Evolutionary conservation across 345 rosid species (phyloP).

Genomic region (Eucalyptus erythrocorys): DNA sequence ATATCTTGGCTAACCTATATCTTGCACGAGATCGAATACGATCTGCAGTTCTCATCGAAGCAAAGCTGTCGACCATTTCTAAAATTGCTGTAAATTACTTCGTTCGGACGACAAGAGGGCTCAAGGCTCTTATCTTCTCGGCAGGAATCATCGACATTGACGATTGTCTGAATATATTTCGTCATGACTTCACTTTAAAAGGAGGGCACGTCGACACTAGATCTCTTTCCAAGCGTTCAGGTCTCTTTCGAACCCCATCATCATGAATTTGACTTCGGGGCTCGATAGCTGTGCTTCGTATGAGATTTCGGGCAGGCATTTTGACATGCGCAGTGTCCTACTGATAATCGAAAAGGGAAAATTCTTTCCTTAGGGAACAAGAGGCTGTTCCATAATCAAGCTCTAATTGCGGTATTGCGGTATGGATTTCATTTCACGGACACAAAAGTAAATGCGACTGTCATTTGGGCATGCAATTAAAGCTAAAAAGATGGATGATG

Average conservation of each 20-base stretch:
- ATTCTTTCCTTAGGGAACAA: neutral
- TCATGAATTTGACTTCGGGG: neutral
- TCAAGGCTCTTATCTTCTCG: neutral
- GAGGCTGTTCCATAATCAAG: neutral
- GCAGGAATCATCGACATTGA: neutral
- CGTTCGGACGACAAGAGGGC: neutral
- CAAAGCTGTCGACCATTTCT: neutral
- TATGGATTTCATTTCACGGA: neutral
- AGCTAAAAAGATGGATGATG: neutral
- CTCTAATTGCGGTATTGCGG: neutral
- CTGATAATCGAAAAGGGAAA: neutral
- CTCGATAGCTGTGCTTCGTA: neutral
- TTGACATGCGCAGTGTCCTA: neutral
- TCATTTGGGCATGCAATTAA: neutral
- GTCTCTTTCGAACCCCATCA: neutral
- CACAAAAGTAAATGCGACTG: neutral
- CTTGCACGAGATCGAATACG: neutral
- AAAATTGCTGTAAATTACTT: neutral
- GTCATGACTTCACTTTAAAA: neutral
- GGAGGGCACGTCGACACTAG: neutral
- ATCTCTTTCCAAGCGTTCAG: neutral
- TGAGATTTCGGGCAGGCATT: neutral
- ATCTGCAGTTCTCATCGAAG: neutral
- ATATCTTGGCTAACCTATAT: neutral
- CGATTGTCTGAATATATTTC: neutral